These are phyloP conservation scores for Physocladia obscura DNA, from an alignment of 192 early-diverging fungal genomes.

Conservation along the genomic window DNA sequence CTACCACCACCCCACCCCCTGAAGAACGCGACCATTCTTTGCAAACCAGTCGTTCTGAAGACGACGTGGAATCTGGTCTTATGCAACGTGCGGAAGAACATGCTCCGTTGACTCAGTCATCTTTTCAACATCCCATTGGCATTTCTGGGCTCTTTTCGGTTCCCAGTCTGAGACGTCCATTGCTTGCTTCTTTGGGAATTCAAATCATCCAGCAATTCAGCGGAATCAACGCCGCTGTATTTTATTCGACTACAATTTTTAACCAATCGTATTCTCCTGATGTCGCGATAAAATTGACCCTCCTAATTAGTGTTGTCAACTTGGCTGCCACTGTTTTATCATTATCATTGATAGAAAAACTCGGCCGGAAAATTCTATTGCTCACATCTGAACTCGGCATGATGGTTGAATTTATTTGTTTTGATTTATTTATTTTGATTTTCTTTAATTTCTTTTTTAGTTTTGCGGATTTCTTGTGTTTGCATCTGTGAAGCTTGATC, in stretches of 20 bases:
- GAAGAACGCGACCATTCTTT: neutral
- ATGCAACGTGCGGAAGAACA: neutral
- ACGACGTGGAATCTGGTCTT: conserved; percentile 3
- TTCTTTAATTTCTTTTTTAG: no score
- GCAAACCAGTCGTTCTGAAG: neutral
- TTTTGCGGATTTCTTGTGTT: conserved; percentile 66
- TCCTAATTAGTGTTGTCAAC: conserved; percentile 59
- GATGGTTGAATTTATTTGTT: no score
- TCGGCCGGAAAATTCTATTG: conserved; percentile 68
- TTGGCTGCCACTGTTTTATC: conserved; percentile 68
- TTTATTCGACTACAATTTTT: conserved; percentile 78
- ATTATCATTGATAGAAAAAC: conserved; percentile 57
- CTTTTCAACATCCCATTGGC: conserved; percentile 28
- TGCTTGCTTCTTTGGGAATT: conserved; percentile 64
- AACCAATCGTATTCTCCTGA: conserved; percentile 52
- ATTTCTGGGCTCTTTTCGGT: conserved; percentile 56
- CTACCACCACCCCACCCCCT: neutral
- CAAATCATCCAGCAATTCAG: conserved; percentile 85
- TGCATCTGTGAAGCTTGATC: conserved; percentile 43
- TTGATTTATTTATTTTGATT: no score
- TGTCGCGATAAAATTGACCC: conserved; percentile 57
- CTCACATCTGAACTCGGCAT: conserved; percentile 64
- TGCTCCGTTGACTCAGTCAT: neutral
- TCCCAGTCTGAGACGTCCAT: conserved; percentile 58
- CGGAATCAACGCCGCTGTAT: conserved; percentile 88